Conservation (phyloP, 163 green algal species). For the Coccomyxa subellipsoidea region DNA sequence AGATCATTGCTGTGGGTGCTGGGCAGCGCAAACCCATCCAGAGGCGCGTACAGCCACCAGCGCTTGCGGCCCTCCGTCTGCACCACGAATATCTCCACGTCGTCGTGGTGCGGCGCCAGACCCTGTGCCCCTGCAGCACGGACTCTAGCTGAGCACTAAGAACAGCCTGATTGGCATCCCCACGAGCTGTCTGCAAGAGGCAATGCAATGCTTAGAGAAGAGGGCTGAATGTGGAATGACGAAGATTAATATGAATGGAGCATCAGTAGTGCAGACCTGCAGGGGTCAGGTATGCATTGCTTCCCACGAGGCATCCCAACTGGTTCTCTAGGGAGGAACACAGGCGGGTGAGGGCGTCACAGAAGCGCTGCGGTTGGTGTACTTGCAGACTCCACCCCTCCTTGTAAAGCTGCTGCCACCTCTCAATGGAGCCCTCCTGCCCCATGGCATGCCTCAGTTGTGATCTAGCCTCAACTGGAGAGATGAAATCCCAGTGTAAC, state of each 20-base stretch:
- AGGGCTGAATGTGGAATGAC: too few relatives aligned
- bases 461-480: too few relatives aligned
- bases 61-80: slow-evolving; percentile 78
- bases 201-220: too few relatives aligned
- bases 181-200: too few relatives aligned
- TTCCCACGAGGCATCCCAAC: slow-evolving; percentile 74
- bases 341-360: slow-evolving; percentile 63
- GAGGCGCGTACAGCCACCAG: slow-evolving; percentile 75
- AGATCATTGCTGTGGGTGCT: slow-evolving; percentile 53
- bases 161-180: not conserved
- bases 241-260: too few relatives aligned
- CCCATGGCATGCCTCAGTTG: too few relatives aligned
- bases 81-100: slow-evolving; percentile 89
- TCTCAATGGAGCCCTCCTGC: slow-evolving; percentile 14
- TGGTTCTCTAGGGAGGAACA: slow-evolving; percentile 64
- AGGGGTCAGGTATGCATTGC: slow-evolving; percentile 83
- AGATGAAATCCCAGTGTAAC: too few relatives aligned
- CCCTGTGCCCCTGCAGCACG: slow-evolving; percentile 38
- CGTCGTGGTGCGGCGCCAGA: slow-evolving; percentile 88
- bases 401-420: slow-evolving; percentile 18
- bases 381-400: slow-evolving; percentile 66
- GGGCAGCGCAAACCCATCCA: slow-evolving; percentile 54
- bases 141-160: not conserved
- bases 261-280: slow-evolving; percentile 16
- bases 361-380: slow-evolving; percentile 79